Percentiles rank a stretch among this genome's conserved stretches.
Conservation (phyloP, 2,329 filamentous ascomycete genomes). For the Fusarium tupiense region DNA sequence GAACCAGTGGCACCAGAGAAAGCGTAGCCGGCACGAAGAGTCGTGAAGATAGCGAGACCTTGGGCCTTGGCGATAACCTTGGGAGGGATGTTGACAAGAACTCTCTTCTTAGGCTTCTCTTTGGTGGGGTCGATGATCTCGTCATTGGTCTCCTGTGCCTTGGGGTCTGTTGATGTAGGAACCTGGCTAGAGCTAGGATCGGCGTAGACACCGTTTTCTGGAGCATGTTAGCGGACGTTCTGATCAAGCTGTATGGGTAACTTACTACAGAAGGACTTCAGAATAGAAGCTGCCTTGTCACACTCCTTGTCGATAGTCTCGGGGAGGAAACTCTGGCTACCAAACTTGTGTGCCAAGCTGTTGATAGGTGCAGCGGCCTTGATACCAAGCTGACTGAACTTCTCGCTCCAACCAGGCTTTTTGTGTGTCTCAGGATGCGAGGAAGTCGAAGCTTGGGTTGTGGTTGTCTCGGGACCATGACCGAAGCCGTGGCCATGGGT, state of each 20-base stretch:
- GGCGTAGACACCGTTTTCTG: conserved; percentile 64
- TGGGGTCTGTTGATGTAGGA: conserved; percentile 47
- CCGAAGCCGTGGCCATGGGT: not conserved
- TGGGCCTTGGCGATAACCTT: conserved; percentile 72
- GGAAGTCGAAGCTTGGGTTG: conserved; percentile 6
- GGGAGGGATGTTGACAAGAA: conserved; percentile 63
- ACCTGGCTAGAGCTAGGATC: conserved; percentile 45
- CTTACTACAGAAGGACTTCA: conserved; percentile 87
- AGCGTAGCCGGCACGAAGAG: conserved; percentile 72
- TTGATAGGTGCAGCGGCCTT: conserved; percentile 79
- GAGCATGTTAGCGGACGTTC: conserved; percentile 1
- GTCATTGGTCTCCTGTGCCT: conserved; percentile 42
- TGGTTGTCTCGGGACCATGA: not conserved
- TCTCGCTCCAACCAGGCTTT: conserved; percentile 45
- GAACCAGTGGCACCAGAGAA: conserved; percentile 74
- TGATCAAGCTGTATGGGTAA: not conserved
- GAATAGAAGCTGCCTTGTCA: conserved; percentile 87
- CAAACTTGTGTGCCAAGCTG: conserved; percentile 81
- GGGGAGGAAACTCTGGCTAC: conserved; percentile 86
- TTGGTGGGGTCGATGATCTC: conserved; percentile 47
- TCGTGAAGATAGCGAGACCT: conserved; percentile 78
- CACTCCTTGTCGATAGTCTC: conserved; percentile 87
- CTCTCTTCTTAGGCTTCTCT: conserved; percentile 57
- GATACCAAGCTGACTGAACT: conserved; percentile 47
- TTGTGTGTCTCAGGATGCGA: conserved; percentile 32